Base-by-base conservation (phyloP, 169 alveolate species). In the Plasmodium knowlesi region DNA sequence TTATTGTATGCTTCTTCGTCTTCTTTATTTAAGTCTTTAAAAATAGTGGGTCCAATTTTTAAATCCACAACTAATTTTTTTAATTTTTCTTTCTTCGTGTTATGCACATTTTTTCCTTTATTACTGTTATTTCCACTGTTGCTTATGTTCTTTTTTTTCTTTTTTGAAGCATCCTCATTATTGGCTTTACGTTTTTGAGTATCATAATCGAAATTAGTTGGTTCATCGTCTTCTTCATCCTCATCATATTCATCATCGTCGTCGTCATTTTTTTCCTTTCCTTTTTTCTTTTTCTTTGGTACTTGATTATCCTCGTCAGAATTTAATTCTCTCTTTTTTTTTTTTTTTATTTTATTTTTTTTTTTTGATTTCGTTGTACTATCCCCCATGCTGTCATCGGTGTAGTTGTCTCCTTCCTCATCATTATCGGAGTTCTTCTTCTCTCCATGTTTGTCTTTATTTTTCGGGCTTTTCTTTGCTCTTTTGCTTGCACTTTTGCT, bases 31-130 rank as follows among this genome's bases (percentile, higher is more conserved):
- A 88, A 34, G 19, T 88, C 89, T 88, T 88, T 88, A 67, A 88
- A 88, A 28, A 88, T 88, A 25, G 94, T 88, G 61, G 94, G 94
- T 4, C 94, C 94, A 71, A 88, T 88, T 79, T 88, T 88, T 57
- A 88, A 25, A 12, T 88, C 94, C 39, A 88, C 61, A 39, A 88
- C 94, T 37, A 88, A 54, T 88, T 88, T 88, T 41, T 90, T 43
- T 79, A 88, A 79, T 41, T 88, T 88, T 43, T 88, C 94, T 32
- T 76, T 88, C 57, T 57, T 88, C 46, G 19, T n/a, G 14, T 78
- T 79, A 12, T 76, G 89, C 6, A 25, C 46, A 88, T 54, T 88
- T 88, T 88, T 88, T 78, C 61, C 89, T 78, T 78, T 88, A 79
- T 22, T 67, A 67, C n/a, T 67, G 28, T 67, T 39, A 88, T 41